Percentiles rank a stretch among this genome's conserved stretches.
Conservation (phyloP, 345 rosid genomes). For the Barbarea vulgaris region DNA sequence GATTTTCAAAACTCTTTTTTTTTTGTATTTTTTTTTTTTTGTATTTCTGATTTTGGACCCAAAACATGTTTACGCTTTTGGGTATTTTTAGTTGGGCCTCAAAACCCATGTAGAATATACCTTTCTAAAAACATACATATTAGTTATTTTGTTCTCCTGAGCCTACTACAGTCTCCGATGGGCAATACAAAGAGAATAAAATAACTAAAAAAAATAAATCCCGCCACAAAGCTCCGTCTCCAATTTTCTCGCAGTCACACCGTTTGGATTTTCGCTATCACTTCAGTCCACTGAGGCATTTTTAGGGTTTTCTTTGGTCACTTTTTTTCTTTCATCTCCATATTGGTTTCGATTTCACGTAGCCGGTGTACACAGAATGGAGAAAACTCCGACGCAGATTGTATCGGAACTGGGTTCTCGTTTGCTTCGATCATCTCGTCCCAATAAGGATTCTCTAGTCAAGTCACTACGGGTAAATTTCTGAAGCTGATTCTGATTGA, state of each 20-base stretch:
- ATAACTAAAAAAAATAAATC: too few species aligned
- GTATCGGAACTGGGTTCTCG: conserved; percentile 61
- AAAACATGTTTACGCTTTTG: neutral
- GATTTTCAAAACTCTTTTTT: too few species aligned
- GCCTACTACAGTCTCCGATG: too few species aligned
- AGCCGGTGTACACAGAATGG: conserved; percentile 40
- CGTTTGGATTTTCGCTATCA: conserved; percentile 19
- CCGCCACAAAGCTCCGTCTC: conserved; percentile 37
- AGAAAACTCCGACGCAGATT: conserved; percentile 50
- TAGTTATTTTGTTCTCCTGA: too few species aligned
- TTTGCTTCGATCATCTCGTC: conserved; percentile 60
- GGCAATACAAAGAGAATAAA: too few species aligned
- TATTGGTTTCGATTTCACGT: neutral
- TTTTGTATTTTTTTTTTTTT: too few species aligned
- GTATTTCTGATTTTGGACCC: neutral
- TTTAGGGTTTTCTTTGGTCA: conserved; percentile 33
- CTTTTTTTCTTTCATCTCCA: neutral
- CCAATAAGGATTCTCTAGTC: conserved; percentile 67
- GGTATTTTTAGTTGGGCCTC: neutral
- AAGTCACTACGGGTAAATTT: conserved; percentile 63
- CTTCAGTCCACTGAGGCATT: conserved; percentile 2
- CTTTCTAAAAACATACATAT: too few species aligned
- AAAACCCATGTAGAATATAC: neutral
- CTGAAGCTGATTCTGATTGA: conserved; percentile 1
- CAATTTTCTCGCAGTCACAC: conserved; percentile 27